Percentiles rank a stretch among this genome's conserved stretches.
phyloP scores from a whole-genome alignment of 164 flowering plant genomes.

The grape (Vitis vinifera) region DNA sequence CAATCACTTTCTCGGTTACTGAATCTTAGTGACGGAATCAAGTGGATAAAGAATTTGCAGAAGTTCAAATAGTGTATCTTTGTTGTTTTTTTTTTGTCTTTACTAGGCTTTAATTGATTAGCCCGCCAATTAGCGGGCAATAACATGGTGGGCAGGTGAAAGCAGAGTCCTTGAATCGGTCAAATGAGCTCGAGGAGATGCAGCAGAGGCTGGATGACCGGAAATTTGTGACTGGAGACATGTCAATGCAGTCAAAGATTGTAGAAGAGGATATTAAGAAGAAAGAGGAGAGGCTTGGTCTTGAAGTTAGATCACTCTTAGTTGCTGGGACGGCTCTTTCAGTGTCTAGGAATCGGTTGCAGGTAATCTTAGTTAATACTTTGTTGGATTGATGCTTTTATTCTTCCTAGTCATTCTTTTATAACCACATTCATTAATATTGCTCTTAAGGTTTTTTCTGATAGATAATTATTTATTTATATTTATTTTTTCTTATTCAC shows the following conservation, averaged over 20 bases:
- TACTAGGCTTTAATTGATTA: constrained; percentile 35
- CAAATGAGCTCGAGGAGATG: constrained; percentile 81
- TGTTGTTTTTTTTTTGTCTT: neutral
- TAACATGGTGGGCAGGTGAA: constrained; percentile 56
- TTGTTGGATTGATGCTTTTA: neutral
- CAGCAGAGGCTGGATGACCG: constrained; percentile 55
- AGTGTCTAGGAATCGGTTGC: constrained; percentile 57
- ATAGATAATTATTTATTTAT: too few species aligned
- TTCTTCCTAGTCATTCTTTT: too few species aligned
- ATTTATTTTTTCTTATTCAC: too few species aligned
- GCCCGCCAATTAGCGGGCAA: constrained; percentile 47
- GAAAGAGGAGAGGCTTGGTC: constrained; percentile 54
- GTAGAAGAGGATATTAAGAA: constrained; percentile 52
- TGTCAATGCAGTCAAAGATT: constrained; percentile 45
- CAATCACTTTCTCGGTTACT: too few species aligned
- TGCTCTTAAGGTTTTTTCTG: too few species aligned
- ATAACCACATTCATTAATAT: too few species aligned
- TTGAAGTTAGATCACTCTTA: constrained; percentile 55
- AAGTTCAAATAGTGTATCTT: too few species aligned
- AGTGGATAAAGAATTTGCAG: too few species aligned
- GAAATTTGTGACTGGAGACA: constrained; percentile 52
- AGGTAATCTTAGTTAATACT: constrained; percentile 38
- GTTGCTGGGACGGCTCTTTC: constrained; percentile 74
- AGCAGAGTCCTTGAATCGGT: constrained; percentile 56
- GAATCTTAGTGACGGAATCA: too few species aligned